Base-by-base conservation (phyloP, 768 basidiomycete genomes). In the Suillus subaureus region DNA sequence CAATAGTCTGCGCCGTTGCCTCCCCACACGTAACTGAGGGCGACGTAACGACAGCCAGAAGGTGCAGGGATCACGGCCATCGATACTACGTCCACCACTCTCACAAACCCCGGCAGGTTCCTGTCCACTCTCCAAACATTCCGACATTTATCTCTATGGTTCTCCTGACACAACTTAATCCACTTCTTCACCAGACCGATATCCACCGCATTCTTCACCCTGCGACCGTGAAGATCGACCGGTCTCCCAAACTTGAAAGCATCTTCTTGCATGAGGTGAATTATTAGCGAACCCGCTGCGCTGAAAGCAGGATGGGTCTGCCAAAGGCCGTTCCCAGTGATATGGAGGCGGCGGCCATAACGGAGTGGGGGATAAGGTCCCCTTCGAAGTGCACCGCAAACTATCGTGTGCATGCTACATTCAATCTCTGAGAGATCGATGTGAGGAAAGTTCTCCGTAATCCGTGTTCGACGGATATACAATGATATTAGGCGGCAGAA, bases 1-100 rank as follows among this genome's bases (percentile, higher is more conserved):
- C 61, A 64, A 47, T 64, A 62, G 11, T 47, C 37, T 23, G 31
- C 28, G 8, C 64, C 61, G 21, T 9, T 16, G 16, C 60, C 11
- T 18, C 64, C 64, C 64, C 64, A 64, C 26, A 62, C 42, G 4
- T 64, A 64, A 60, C 64, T 64, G 23, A 64, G 61, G 9, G 64
- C 39, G 12, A 64, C 43, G 2, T 62, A 62, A 55, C 64, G 61
- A 63, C 60, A 62, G 18, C 37, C 45, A 33, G 43, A 37, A 13
- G 61, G 64, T 28, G 64, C 64, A 37, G 21, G 61, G 3, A 62
- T 23, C 61, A 64, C n/a, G 21, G 64, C n/a, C 64, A 64, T 64
- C 42, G 37, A 47, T 23, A 26, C n/a, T 26, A 64, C 61, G 23
- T 64, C 64, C 40, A 64, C 42, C 61, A 64, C 49, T 33, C 64